Evolutionary conservation across 352 stramenopile genomes (phyloP).

Genomic region (Phytophthora pluvialis): DNA sequence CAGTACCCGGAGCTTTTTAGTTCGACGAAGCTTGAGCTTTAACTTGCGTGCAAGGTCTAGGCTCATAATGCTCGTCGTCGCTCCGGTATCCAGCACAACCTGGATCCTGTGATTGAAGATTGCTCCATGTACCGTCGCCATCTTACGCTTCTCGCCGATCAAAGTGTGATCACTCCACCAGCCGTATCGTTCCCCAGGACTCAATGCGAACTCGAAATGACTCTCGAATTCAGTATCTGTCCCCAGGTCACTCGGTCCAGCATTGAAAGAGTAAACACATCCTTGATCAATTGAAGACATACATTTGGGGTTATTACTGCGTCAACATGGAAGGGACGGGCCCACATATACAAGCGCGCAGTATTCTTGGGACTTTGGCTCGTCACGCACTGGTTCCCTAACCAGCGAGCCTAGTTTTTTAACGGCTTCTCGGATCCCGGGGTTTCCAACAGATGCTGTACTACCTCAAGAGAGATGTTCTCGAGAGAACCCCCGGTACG

Average conservation of each 20-base stretch:
- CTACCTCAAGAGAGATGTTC: neutral
- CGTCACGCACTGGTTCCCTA: too few relatives aligned
- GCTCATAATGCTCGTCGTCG: too few relatives aligned
- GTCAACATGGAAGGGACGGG: neutral
- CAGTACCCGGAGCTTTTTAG: too few relatives aligned
- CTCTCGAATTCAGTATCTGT: neutral
- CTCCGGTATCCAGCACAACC: conserved; percentile 26
- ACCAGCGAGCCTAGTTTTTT: conserved; percentile 20
- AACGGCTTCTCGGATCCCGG: conserved; percentile 2
- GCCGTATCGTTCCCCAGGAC: conserved; percentile 9
- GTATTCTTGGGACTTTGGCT: neutral
- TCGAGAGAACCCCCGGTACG: neutral
- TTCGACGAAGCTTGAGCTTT: too few relatives aligned
- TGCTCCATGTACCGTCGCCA: conserved; percentile 17
- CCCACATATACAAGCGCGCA: conserved; percentile 17
- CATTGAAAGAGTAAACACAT: neutral
- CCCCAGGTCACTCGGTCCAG: neutral
- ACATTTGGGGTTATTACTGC: conserved; percentile 1
- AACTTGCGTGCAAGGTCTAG: too few relatives aligned
- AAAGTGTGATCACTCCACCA: conserved; percentile 19
- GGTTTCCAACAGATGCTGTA: neutral
- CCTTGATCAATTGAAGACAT: conserved; percentile 18
- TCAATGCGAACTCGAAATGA: conserved; percentile 1
- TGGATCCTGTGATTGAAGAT: conserved; percentile 14
- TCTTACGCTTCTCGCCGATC: neutral